Evolutionary conservation across 2,329 filamentous ascomycete genomes (phyloP), one percentile per base, ranked within the genome.

Genomic region (Sclerotiophoma versabilis): DNA sequence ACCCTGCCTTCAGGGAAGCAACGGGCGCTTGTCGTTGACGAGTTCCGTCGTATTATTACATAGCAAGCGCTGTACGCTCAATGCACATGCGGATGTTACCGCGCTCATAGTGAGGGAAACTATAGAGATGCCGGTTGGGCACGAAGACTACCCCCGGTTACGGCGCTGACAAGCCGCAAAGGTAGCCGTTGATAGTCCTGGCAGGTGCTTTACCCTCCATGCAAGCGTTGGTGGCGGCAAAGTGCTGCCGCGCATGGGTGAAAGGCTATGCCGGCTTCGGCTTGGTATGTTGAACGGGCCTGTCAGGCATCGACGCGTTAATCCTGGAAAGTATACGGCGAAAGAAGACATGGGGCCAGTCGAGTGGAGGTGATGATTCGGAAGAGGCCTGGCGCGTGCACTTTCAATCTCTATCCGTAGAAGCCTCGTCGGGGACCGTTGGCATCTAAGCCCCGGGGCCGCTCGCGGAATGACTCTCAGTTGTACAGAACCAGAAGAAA

Each of bases 201-300:
- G 46, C 50, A 57, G 57, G 54, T 52, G 62, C 52, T 34, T 55
- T 53, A 49, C 45, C 49, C 51, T 58, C 54, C 59, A 62, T 63
- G 50, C 57, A 65, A 54, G 58, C 58, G 66, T 68, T 72, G 66
- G 68, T 69, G 69, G 69, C 69, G 60, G 61, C 60, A 58, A 58
- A 53, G 48, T 62, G 59, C 43, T 51, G 57, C 57, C 54, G 60
- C 60, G 58, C 59, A 63, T 66, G 65, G 60, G 54, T 59, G 52
- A 43, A 62, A 41, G 44, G 54, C 65, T 58, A 65, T 62, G 46
- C 64, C 65, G 34, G 23, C 55, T 66, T 59, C 26, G 65, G 63
- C 49, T 46, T 67, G 65, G 68, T 56, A 49, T 58, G 62, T 59
- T 36, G 59, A 59, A 52, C 43, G 51, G 58, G 54, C 62, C 57